These are phyloP conservation scores for Colletotrichum kahawae DNA, from an alignment of 2,329 filamentous ascomycete species.

Conservation along the genomic window DNA sequence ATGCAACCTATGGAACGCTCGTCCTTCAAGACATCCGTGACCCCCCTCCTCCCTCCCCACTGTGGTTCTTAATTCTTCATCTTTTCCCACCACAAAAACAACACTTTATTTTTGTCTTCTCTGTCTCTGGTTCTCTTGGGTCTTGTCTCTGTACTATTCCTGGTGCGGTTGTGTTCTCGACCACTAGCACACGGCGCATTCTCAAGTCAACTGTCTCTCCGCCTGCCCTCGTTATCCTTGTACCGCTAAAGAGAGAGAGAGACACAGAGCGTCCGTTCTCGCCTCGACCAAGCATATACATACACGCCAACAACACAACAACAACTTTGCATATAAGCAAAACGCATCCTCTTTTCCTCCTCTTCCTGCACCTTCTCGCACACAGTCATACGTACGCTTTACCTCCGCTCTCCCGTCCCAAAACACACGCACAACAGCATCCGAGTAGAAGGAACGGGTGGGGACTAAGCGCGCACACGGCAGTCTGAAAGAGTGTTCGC, in stretches of 20 bases:
- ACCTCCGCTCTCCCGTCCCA: not conserved
- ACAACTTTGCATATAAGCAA: not conserved
- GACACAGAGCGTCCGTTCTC: not conserved
- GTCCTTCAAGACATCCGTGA: conserved; percentile 12
- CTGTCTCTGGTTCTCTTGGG: not conserved
- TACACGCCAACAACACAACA: not conserved
- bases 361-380: not conserved
- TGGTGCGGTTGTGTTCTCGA: not conserved
- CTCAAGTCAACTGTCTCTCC: not conserved
- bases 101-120: not conserved
- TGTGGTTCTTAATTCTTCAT: conserved; percentile 17
- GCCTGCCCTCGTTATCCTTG: not conserved
- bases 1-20: conserved; percentile 10
- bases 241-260: not conserved
- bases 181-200: not conserved
- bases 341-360: not conserved
- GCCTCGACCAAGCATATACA: not conserved
- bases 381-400: not conserved
- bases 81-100: conserved; percentile 2
- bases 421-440: not conserved
- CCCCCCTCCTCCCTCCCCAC: not conserved
- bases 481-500: not conserved
- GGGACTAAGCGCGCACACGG: not conserved
- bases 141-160: not conserved
- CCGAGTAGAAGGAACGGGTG: not conserved